Base-by-base conservation (phyloP, 75 land plant species). In the Sequoiadendron giganteum region DNA sequence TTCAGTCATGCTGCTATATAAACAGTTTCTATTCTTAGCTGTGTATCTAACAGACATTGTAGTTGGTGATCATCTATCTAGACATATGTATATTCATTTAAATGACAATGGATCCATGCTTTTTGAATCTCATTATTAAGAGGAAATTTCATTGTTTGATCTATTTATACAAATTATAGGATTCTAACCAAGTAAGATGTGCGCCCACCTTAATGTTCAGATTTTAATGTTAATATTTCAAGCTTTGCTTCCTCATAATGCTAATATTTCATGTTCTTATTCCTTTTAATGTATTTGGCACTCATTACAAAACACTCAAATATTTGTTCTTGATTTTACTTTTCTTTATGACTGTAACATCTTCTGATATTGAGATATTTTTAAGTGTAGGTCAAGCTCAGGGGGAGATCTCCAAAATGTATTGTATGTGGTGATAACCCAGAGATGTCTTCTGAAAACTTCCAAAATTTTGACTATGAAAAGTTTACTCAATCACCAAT, bases 391-490 rank as follows among this genome's bases (percentile, higher is more conserved):
- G 97, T 98, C 52, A 98, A 96, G 85, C 94, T 98, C 32, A 91
- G 99, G 73, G 97, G 97, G 18, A 95, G 91, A 86, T 94, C 96
- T 82, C 88, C 84, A 75, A 86, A 92, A 13, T 98, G 99, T 91
- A 87, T 78, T 75, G 94, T 89, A 83, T 98, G 99, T 93, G 95
- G 99, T 58, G 97, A 95, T 48, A 88, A 86, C 84, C 83, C 99
- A 68, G 42, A 87, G 14, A 91, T 98, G 80, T 89, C 90, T 43
- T 49, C 9, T 18, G 86, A 90, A 73, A 83, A 88, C 18, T 94
- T 98, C 18, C 89, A 89, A 43, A 85, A 90, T 15, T 94, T 97
- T 91, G 95, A 98, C 72, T 98, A 98, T 88, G 99, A 97, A 86
- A 88, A 90, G 36, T 98, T 98, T 87, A 95, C 99, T 43, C 92